Evolutionary conservation across 371 early-diverging fungal genomes (phyloP), one percentile per base, ranked within the genome.

Genomic region (Circinella minor): DNA sequence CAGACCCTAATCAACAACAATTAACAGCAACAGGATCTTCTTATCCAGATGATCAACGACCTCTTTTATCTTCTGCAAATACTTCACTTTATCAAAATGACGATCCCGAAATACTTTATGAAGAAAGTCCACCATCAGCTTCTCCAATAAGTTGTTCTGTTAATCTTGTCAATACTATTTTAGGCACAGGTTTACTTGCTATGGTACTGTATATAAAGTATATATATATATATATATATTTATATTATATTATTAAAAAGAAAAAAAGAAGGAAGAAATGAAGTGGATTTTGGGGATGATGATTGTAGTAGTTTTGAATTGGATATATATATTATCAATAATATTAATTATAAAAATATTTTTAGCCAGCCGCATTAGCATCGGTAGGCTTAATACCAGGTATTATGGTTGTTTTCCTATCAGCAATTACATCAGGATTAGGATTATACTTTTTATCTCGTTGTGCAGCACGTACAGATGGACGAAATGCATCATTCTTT

Each of bases 151-250:
- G 85, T 65, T 77, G 77, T 43, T 65, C 80, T 27, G 87, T 95
- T 71, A 98, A 97, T 72, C 81, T 98, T 36, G 83, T 92, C 51
- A 98, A 98, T 74, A 98, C 98, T 1, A 96, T 98, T 71, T 80
- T 98, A 36, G 99, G 98, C 10, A 88, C 95, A n/a, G 99, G 99
- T 10, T 94, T 98, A 94, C 86, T 98, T 46, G 98, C 98, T 46
- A 97, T 98, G 99, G 91, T 91, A 88, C 15, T 43, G 38, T 55
- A 27, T 36, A 27, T n/a, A n/a, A n/a, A n/a, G n/a, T n/a, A n/a
- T n/a, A n/a, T n/a, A n/a, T n/a, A n/a, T n/a, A n/a, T n/a, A n/a
- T n/a, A n/a, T n/a, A n/a, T n/a, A n/a, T n/a, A n/a, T n/a, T n/a
- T n/a, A n/a, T n/a, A n/a, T n/a, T n/a, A n/a, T n/a, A n/a, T n/a